Conservation (phyloP, 2,329 filamentous ascomycete genomes). For the Mycosphaerella sp. region DNA sequence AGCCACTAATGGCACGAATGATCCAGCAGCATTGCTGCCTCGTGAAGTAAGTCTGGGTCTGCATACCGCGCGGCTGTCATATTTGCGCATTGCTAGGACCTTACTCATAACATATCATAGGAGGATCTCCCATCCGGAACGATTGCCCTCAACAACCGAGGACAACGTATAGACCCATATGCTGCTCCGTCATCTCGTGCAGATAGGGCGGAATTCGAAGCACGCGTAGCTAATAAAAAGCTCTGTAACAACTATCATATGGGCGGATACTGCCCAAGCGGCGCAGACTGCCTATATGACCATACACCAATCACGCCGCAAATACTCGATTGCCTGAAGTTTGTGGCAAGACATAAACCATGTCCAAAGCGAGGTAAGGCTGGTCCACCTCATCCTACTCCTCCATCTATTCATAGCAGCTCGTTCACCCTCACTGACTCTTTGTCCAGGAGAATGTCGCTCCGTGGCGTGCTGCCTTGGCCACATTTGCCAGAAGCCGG, state of each 20-base stretch:
- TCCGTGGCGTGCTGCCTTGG: constrained; percentile 41
- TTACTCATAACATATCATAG: constrained; percentile 5
- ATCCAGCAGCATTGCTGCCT: not conserved
- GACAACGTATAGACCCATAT: constrained; percentile 44
- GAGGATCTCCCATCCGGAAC: constrained; percentile 21
- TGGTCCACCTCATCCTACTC: not conserved
- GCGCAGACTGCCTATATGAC: constrained; percentile 41
- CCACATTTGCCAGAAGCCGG: constrained; percentile 39
- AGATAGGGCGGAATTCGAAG: constrained; percentile 38
- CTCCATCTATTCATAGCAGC: too few species aligned
- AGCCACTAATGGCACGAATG: not conserved
- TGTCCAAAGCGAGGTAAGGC: constrained; percentile 36
- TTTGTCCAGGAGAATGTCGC: constrained; percentile 33
- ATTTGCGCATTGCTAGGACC: not conserved
- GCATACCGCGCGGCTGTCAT: not conserved
- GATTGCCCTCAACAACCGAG: constrained; percentile 45
- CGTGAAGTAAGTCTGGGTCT: constrained; percentile 2
- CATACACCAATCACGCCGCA: constrained; percentile 40
- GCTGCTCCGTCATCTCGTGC: constrained; percentile 34
- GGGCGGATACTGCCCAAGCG: constrained; percentile 23
- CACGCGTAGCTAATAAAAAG: constrained; percentile 37
- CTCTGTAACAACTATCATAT: constrained; percentile 48
- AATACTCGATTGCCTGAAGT: constrained; percentile 39
- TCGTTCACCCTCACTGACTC: not conserved
- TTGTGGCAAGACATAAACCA: constrained; percentile 40